Conservation (phyloP, 2,329 filamentous ascomycete species). For the Colletotrichum abscissum region DNA sequence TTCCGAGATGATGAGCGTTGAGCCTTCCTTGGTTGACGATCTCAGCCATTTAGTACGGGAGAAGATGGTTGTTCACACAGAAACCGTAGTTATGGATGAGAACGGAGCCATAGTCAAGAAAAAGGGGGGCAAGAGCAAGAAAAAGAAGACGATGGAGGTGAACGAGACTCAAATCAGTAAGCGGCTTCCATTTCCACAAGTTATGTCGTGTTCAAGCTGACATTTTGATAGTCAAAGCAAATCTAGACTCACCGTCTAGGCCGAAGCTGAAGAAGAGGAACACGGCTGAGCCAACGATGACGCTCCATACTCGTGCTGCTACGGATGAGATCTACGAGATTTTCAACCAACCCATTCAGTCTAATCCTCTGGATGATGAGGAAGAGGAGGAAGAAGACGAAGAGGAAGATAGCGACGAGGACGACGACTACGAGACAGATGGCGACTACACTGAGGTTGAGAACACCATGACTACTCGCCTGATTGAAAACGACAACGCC, state of each 20-base stretch:
- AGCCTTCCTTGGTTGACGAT: slow-evolving; percentile 36
- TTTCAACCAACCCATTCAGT: slow-evolving; percentile 84
- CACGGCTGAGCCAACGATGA: slow-evolving; percentile 91
- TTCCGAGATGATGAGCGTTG: slow-evolving; percentile 16
- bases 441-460: slow-evolving; percentile 86
- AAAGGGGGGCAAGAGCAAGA: slow-evolving; percentile 66
- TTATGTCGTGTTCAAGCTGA: slow-evolving; percentile 42
- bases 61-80: slow-evolving; percentile 57
- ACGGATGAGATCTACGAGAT: slow-evolving; percentile 98
- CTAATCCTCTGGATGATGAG: slow-evolving; percentile 44
- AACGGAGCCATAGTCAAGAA: slow-evolving; percentile 65
- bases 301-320: slow-evolving; percentile 91
- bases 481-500: slow-evolving; percentile 64
- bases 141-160: slow-evolving; percentile 84
- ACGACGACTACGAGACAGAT: slow-evolving; percentile 79
- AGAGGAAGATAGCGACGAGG: slow-evolving; percentile 60
- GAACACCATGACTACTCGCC: slow-evolving; percentile 81
- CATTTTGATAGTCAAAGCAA: slow-evolving; percentile 79
- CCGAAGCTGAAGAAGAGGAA: slow-evolving; percentile 86
- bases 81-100: slow-evolving; percentile 64
- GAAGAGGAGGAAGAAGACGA: slow-evolving; percentile 57
- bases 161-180: slow-evolving; percentile 94
- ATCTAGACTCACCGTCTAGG: slow-evolving; percentile 89
- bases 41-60: slow-evolving; percentile 42
- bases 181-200: slow-evolving; percentile 45